A percentile compares a stretch with the other conserved stretches of the same genome.
These are phyloP conservation scores for Aegilops tauschii DNA, from an alignment of 176 grass and related monocot species.

Conservation along the genomic window DNA sequence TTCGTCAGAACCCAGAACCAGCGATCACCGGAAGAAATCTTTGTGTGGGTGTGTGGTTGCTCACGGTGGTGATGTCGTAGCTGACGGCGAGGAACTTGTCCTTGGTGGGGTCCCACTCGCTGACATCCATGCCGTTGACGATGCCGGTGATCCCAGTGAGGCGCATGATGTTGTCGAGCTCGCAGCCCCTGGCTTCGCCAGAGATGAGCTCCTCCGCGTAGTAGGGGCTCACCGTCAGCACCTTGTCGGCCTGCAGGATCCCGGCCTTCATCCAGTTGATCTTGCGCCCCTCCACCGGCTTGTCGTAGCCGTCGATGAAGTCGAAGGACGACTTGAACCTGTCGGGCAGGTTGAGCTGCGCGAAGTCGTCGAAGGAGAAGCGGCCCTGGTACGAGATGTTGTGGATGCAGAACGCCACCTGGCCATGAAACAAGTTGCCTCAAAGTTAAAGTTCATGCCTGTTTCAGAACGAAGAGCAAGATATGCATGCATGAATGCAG, in stretches of 20 bases:
- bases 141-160: conserved; percentile 68
- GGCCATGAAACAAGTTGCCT: too few species aligned
- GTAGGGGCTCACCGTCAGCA: conserved; percentile 81
- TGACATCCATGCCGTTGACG: conserved; percentile 92
- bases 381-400: conserved; percentile 95
- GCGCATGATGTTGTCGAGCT: conserved; percentile 69
- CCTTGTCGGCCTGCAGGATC: conserved; percentile 61
- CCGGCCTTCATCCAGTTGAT: conserved; percentile 98
- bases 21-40: background rate
- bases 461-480: too few species aligned
- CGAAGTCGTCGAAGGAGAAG: conserved; percentile 52
- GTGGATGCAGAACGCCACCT: conserved; percentile 99
- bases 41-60: background rate
- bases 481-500: too few species aligned
- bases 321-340: conserved; percentile 79
- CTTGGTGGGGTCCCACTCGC: conserved; percentile 78
- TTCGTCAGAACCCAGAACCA: conserved; percentile 10
- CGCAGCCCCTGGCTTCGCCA: conserved; percentile 66
- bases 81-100: conserved; percentile 79
- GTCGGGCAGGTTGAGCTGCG: conserved; percentile 66
- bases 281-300: conserved; percentile 84
- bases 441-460: too few species aligned
- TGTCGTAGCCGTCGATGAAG: conserved; percentile 91
- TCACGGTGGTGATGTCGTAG: conserved; percentile 71
- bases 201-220: conserved; percentile 91